Base-by-base conservation (phyloP, 129 eudicot genomes). In the Flaveria bidentis region DNA sequence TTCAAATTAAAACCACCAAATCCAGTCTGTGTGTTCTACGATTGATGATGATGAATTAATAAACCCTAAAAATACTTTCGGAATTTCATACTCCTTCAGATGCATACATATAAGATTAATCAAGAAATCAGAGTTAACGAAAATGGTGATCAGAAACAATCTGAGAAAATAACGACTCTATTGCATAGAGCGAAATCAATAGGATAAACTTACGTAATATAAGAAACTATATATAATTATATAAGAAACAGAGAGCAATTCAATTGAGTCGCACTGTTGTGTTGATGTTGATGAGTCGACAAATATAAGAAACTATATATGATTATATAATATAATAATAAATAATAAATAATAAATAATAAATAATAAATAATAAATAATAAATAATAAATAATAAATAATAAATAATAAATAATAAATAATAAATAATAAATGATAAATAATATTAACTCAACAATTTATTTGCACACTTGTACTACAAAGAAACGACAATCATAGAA, bases 101-200 rank as follows among this genome's bases (percentile, higher is more conserved):
- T 5, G 7, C 41, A 36, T 36, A 36, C 0, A 36, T 5, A 36
- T 5, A 36, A 33, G 41, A 23, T 36, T 15, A 25, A 56, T 55
- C 51, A 68, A 28, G 23, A 68, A 69, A 77, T 25, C 60, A 23
- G 50, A 46, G 36, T 47, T 30, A 49, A 6, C 47, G 20, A 17
- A 77, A 69, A 55, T 61, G 69, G 70, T 70, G 63, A 78, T 45
- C 64, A 69, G 51, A 78, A 78, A 67, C 81, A 60, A 44, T 44
- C 61, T 26, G 30, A 28, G 51, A 39, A 64, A 66, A 75, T 47
- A 46, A 55, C 60, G 46, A 26, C 45, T 44, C n/a, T 33, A 64
- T 2, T 5, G 56, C 50, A 33, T 33, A 33, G 6, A 33, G 6
- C 7, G 41, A 5, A 36, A 36, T 36, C 8, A 36, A 36, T 3